Evolutionary conservation across 2,329 filamentous ascomycete genomes (phyloP), one percentile per base, ranked within the genome.

Genomic region (Cladosporium halotolerans): DNA sequence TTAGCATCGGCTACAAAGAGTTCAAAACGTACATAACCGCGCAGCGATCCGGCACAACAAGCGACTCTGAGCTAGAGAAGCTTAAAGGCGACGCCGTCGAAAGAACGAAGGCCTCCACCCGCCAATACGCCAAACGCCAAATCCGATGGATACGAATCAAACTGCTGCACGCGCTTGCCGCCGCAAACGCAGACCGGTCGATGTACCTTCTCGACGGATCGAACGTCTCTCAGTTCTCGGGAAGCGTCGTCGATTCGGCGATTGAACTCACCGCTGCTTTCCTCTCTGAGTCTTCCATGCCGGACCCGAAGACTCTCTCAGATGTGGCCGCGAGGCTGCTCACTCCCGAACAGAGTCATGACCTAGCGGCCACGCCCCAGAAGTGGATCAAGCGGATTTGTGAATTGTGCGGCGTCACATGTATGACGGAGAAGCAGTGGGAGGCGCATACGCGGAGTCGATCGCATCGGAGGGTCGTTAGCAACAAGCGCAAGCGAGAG

Each of bases 1-100:
- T 95, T 50, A 93, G 91, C 1, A 99, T 99, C 57, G 93, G 93
- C 1, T 96, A 90, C 71, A 96, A 95, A 67, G 89, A 99, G 66
- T 86, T 97, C 65, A 79, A 87, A 54, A 77, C 81, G 0, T 96
- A 90, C 63, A 72, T 91, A 18, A 39, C 56, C 9, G 69, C 68
- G 4, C 57, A 71, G 3, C 14, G 57, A 28, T 41, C 45, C 28
- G 52, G 55, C 2, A 62, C 71, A 59, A 57, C 68, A 63, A 49
- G 52, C 42, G 63, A 53, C 19, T 33, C 55, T 40, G 74, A 79
- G 3, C 70, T 87, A 1, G 75, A 79, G 16, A 73, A 74, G 14
- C 68, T 90, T 11, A 83, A 80, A 59, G 61, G 66, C 1, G 66
- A 76, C 1, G 85, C 83, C 1, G 72, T 96, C 0, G 86, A 92